Evolutionary conservation across 1,284 basidiomycete species (phyloP), one percentile per base, ranked within the genome.

Genomic region (Omphalotus olearius): DNA sequence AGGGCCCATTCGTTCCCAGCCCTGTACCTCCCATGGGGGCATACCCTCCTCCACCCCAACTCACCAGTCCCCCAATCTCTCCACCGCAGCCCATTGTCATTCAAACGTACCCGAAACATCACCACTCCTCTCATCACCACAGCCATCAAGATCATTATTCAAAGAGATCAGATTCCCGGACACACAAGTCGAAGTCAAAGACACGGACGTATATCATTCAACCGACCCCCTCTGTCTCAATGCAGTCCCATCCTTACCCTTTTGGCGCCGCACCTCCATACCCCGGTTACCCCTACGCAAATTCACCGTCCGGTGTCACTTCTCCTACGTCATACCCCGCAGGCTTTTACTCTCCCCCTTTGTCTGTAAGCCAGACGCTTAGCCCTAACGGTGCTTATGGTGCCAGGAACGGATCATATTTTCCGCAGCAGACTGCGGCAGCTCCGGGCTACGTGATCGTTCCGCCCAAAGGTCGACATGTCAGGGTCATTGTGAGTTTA

Each of bases 141-240:
- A 35, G 39, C 4, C 38, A 42, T 13, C 46, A 45, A 17, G 25
- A 45, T 33, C 33, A 36, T 14, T 23, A 37, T n/a, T 52, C 50
- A 23, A 47, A 46, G 45, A 51, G 44, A 17, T 47, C 53, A 16
- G 33, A 35, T 25, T 41, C 44, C 9, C 11, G 35, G 42, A 47
- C 48, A 1, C 42, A 25, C 26, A 53, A 30, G 16, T 45, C 48
- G 11, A 54, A 50, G n/a, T 45, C 37, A 6, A 39, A 42, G 17
- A 20, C 48, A 17, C 38, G 28, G 30, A 48, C 45, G 18, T 55
- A 51, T 38, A 47, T 52, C 37, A 37, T 55, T 26, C 45, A 30
- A 6, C 38, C 53, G 4, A 16, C 39, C n/a, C 47, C 47, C 1
- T 30, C 42, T 9, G n/a, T 11, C 9, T 42, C 53, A 3, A 51